A percentile compares a stretch with the other conserved stretches of the same genome.
Evolutionary conservation across 2,329 filamentous ascomycete genomes (phyloP).

Genomic region (Fusarium napiforme): DNA sequence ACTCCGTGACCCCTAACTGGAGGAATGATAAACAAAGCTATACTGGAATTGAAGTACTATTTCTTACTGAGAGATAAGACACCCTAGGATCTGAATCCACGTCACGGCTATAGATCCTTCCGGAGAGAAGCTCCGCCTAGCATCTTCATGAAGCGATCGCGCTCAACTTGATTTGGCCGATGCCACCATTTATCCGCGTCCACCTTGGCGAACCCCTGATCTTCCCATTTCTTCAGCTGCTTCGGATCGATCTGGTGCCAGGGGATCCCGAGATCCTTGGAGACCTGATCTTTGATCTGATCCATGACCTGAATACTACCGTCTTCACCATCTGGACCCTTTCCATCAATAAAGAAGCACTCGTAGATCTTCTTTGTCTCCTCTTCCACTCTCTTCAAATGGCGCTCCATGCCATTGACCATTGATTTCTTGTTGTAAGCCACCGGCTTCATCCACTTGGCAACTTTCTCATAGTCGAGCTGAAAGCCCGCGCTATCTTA

Average conservation of each 20-base stretch:
- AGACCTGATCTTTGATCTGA: conserved; percentile 31
- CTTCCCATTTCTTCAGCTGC: conserved; percentile 9
- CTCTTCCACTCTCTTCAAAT: neutral
- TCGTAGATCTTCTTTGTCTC: neutral
- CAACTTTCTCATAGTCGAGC: conserved; percentile 33
- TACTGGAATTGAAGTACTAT: neutral
- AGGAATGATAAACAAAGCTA: neutral
- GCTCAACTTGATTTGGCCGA: conserved; percentile 23
- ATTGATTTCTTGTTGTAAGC: conserved; percentile 14
- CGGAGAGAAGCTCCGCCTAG: neutral
- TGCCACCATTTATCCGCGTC: conserved; percentile 23
- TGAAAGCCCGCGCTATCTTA: conserved; percentile 33
- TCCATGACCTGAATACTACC: neutral
- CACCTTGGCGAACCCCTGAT: conserved; percentile 17
- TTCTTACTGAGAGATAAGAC: neutral
- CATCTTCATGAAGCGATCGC: conserved; percentile 4
- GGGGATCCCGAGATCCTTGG: conserved; percentile 25
- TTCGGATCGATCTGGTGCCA: conserved; percentile 29
- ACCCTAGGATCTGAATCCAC: neutral
- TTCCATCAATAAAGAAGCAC: conserved; percentile 14
- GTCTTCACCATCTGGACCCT: neutral
- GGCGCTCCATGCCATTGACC: conserved; percentile 14
- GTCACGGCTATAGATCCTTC: neutral
- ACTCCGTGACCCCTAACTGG: neutral
- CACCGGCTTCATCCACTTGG: conserved; percentile 26